Percentiles rank a stretch among this genome's conserved stretches.
phyloP scores from a whole-genome alignment of 139 green algal species.

The Parachlorella kessleri region DNA sequence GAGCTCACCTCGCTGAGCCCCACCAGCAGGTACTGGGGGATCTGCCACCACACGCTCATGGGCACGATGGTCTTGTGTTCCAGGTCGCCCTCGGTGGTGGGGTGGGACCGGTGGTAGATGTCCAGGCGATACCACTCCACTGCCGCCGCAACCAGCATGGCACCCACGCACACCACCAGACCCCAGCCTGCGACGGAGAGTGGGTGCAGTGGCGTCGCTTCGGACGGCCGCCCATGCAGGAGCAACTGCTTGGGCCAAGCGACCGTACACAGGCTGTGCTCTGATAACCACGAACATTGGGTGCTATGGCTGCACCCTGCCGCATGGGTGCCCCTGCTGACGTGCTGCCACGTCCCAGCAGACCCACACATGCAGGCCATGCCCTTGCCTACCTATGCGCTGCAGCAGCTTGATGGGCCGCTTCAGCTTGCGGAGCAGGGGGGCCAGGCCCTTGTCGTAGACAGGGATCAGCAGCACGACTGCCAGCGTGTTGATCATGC shows the following conservation, averaged over 20 bases:
- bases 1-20: slow-evolving; percentile 72
- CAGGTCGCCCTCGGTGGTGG: neutral
- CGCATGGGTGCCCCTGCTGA: no score
- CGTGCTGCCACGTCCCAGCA: no score
- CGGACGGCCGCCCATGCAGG: no score
- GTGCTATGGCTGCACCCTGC: no score
- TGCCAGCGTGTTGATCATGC: slow-evolving; percentile 84
- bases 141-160: slow-evolving; percentile 73
- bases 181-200: slow-evolving; percentile 62
- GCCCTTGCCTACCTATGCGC: slow-evolving; percentile 70
- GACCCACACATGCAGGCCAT: no score
- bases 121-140: slow-evolving; percentile 74
- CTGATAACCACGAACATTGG: no score
- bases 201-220: neutral
- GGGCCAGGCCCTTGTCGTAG: slow-evolving; percentile 82
- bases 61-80: slow-evolving; percentile 9
- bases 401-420: slow-evolving; percentile 76
- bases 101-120: slow-evolving; percentile 30
- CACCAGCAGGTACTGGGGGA: slow-evolving; percentile 85
- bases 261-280: no score
- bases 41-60: slow-evolving; percentile 75
- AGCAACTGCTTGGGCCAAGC: no score
- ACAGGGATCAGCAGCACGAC: slow-evolving; percentile 87
- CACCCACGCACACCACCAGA: slow-evolving; percentile 71
- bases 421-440: slow-evolving; percentile 51